These are phyloP conservation scores for Fusarium oligoseptatum DNA, from an alignment of 2,329 filamentous ascomycete genomes.

Conservation along the genomic window DNA sequence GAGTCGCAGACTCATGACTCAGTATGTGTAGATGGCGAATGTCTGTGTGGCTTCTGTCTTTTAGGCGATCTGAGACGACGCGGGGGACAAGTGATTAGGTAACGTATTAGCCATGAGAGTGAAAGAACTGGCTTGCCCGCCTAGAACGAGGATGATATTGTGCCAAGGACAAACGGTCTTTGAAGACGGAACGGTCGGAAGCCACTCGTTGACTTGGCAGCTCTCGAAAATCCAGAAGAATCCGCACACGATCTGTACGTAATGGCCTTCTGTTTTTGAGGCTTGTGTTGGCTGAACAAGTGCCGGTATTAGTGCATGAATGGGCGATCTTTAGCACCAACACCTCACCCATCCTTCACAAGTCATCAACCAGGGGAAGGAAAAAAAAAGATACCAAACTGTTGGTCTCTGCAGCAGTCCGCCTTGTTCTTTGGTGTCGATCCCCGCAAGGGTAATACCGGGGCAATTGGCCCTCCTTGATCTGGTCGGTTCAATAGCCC, in stretches of 20 bases:
- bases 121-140: not conserved
- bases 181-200: not conserved
- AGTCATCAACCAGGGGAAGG: not conserved
- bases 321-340: not conserved
- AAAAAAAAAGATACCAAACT: not conserved
- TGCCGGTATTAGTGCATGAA: not conserved
- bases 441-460: not conserved
- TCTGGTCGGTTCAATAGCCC: conserved; percentile 1
- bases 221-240: not conserved
- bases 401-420: not conserved
- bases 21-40: not conserved
- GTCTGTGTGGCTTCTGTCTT: not conserved
- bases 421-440: not conserved
- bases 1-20: not conserved
- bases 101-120: not conserved
- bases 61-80: not conserved
- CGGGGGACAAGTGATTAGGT: not conserved
- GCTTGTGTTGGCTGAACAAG: not conserved
- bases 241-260: not conserved
- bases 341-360: not conserved
- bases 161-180: not conserved
- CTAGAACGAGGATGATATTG: not conserved
- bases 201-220: not conserved
- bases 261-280: not conserved
- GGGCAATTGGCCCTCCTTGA: not conserved